These are phyloP conservation scores for Hymenoscyphus scutula DNA, from an alignment of 2,329 filamentous ascomycete genomes.

Conservation along the genomic window DNA sequence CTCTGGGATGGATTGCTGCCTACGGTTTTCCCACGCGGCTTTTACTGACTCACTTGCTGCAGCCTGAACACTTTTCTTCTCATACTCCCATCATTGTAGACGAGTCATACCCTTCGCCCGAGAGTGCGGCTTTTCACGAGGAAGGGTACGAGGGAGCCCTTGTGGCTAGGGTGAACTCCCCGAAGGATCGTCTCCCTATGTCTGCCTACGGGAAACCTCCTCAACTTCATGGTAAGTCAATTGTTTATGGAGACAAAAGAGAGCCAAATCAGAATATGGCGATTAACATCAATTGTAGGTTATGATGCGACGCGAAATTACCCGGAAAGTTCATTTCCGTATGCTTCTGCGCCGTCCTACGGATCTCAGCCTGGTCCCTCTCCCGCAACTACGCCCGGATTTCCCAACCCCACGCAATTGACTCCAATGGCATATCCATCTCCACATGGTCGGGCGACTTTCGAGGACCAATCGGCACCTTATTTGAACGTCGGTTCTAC, in stretches of 20 bases:
- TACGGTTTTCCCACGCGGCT: neutral
- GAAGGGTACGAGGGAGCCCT: slow-evolving; percentile 38
- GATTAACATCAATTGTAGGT: slow-evolving; percentile 23
- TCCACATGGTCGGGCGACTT: slow-evolving; percentile 48
- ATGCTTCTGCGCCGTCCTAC: slow-evolving; percentile 46
- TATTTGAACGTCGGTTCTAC: slow-evolving; percentile 64
- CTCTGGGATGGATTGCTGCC: slow-evolving; percentile 7
- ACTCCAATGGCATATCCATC: slow-evolving; percentile 40
- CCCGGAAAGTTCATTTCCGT: slow-evolving; percentile 44
- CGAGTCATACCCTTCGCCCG: slow-evolving; percentile 37
- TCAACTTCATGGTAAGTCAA: slow-evolving; percentile 75
- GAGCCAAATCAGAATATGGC: neutral
- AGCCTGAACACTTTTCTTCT: slow-evolving; percentile 33
- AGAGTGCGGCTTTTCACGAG: slow-evolving; percentile 38
- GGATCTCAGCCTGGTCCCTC: slow-evolving; percentile 48
- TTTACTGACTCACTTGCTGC: slow-evolving; percentile 24
- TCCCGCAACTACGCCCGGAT: slow-evolving; percentile 30
- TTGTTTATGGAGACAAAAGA: neutral
- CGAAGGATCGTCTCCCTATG: slow-evolving; percentile 59
- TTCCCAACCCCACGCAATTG: slow-evolving; percentile 31
- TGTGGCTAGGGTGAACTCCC: slow-evolving; percentile 35
- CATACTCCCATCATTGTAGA: slow-evolving; percentile 37
- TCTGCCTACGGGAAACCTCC: slow-evolving; percentile 78
- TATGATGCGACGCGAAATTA: slow-evolving; percentile 34
- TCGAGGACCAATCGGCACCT: slow-evolving; percentile 62